Conservation (phyloP, 2,329 filamentous ascomycete genomes). For the Cytospora schulzeri region DNA sequence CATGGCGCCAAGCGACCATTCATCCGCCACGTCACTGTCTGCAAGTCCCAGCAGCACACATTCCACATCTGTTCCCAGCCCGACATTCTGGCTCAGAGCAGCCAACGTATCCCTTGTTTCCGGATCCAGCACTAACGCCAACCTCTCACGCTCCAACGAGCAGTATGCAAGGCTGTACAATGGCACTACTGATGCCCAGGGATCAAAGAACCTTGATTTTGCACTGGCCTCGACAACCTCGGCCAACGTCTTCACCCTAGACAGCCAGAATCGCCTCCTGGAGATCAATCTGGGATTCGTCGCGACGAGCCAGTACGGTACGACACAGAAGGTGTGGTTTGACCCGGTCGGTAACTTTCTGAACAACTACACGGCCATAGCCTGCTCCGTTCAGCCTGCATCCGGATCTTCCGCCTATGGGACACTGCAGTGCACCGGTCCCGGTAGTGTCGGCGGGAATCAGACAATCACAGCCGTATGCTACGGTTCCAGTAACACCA, state of each 20-base stretch:
- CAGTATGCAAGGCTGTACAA: not conserved
- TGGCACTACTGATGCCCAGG: not conserved
- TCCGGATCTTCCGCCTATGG: not conserved
- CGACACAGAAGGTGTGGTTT: not conserved
- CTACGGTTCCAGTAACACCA: not conserved
- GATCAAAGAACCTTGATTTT: not conserved
- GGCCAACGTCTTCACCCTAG: not conserved
- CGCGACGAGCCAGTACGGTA: not conserved
- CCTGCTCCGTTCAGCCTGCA: not conserved
- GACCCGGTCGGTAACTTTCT: not conserved
- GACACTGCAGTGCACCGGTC: not conserved
- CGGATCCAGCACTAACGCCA: not conserved
- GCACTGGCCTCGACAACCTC: not conserved
- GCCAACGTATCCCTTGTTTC: not conserved
- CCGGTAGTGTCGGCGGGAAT: not conserved
- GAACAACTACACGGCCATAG: not conserved
- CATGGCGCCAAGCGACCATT: not conserved
- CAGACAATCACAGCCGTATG: not conserved
- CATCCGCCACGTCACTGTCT: not conserved
- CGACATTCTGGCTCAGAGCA: not conserved
- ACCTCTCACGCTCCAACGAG: not conserved
- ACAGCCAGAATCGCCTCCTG: not conserved
- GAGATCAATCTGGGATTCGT: not conserved
- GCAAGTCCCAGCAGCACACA: not conserved
- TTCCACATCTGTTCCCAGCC: not conserved